Evolutionary conservation across 75 land plant species (phyloP), one percentile per base, ranked within the genome.

Genomic region (Selaginella moellendorffii): DNA sequence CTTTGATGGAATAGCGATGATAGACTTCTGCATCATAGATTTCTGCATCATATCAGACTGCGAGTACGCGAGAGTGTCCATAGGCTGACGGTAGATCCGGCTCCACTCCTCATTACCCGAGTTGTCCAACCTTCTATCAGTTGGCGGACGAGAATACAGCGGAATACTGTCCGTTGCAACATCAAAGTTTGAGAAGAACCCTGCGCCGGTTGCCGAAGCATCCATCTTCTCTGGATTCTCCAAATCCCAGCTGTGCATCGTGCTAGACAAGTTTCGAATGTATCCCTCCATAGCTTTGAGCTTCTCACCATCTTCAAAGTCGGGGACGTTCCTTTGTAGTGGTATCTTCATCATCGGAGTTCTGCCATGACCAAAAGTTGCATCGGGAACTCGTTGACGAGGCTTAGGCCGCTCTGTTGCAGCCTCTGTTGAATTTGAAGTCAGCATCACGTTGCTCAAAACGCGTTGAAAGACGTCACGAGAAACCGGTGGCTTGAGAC

Each of bases 401-500:
- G 5, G 46, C 14, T 36, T 36, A 36, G 46, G 46, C 46, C 14
- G 5, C 46, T 36, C 46, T 5, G 14, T 36, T 5, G 46, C 14
- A 36, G 5, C 46, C 23, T 19, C 2, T 64, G 65, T 19, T 1
- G 56, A 21, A 8, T 24, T 18, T 24, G 67, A 63, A 0, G 54
- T 58, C 52, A 77, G 74, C 77, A 76, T 76, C 22, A 80, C 81
- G 72, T 79, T 83, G 66, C 95, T 87, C 51, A 90, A 63, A 8
- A 78, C 77, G 66, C 85, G 75, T 63, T 86, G 73, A 56, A 81
- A 90, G 31, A 82, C 77, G 61, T 76, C 64, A 61, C 88, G 81
- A 30, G 97, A 78, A 8, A 86, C 82, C 53, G 97, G 84, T 53
- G 88, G 81, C 63, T 90, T 95, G 53, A 95, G 77, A 79, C 97